Base-by-base conservation (phyloP, 2,329 filamentous ascomycete species). In the Sclerotinia sclerotiorum region DNA sequence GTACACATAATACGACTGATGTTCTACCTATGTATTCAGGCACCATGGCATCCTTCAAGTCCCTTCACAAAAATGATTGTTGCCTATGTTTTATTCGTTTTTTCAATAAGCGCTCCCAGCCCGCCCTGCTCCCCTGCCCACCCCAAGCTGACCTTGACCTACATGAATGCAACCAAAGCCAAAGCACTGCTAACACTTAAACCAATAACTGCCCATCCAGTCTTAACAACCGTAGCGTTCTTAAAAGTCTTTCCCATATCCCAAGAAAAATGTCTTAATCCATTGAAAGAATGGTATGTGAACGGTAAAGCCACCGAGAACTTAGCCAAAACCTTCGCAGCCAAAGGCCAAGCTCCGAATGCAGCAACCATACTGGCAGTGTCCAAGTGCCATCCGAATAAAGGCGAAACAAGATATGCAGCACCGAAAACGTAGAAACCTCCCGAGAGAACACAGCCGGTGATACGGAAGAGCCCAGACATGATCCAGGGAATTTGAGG, bases 191-290 rank as follows among this genome's bases (percentile, higher is more conserved):
- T 78, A 58, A 82, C 79, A 70, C 82, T 87, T 74, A 87, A 72
- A 4, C 83, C 88, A 67, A 90, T 79, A 44, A 86, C 86, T 52
- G 82, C 77, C 87, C 88, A 91, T 21, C 89, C 89, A 1, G 86
- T 88, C 79, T 81, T 82, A 73, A 87, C 85, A 70, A 92, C 88
- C 76, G 84, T 81, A 79, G 84, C 81, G 77, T 91, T 91, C 75
- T 81, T 84, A 70, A 92, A 84, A 63, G 83, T 82, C 74, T 81
- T 81, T 64, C 87, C 88, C 51, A 84, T 79, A 82, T 92, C 90
- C 90, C 90, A 92, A 21, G 83, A 76, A 82, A 92, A 82, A 85
- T 92, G 89, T 77, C 90, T 85, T 27, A 92, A 48, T n/a, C 89
- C 90, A 77, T 91, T 91, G 75, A 89, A 81, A 70, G 77, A 80